Percentiles rank a stretch among this genome's conserved stretches.
Conservation (phyloP, 495 filamentous ascomycete genomes). For the Xylaria nigripes region DNA sequence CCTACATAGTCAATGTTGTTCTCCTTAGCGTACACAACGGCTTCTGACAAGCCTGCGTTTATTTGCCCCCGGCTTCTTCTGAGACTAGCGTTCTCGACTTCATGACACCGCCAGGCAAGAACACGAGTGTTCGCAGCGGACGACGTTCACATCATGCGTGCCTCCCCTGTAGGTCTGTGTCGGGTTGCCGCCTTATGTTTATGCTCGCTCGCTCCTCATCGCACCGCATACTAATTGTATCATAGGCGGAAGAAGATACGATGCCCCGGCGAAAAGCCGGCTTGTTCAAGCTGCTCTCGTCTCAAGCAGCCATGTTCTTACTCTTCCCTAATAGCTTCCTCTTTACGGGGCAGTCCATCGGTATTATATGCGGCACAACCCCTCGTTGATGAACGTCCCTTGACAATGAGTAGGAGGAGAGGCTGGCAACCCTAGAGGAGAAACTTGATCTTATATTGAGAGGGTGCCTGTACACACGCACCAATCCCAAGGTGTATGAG, state of each 20-base stretch:
- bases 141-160: conserved; percentile 41
- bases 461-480: conserved; percentile 25
- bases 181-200: background rate
- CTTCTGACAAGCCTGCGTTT: background rate
- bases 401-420: conserved; percentile 33
- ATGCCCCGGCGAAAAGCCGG: conserved; percentile 40
- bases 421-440: conserved; percentile 39
- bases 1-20: background rate
- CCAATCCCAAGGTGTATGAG: background rate
- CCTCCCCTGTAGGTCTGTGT: conserved; percentile 35
- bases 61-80: background rate
- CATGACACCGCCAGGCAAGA: conserved; percentile 26
- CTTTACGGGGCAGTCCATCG: conserved; percentile 27
- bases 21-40: background rate
- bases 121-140: conserved; percentile 29
- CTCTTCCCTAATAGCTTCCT: conserved; percentile 15
- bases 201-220: background rate
- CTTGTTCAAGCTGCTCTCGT: conserved; percentile 39
- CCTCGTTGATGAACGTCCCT: conserved; percentile 4
- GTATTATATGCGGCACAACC: conserved; percentile 19
- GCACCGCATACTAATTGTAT: background rate
- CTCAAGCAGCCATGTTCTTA: conserved; percentile 40
- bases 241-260: conserved; percentile 40
- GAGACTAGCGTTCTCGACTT: conserved; percentile 6
- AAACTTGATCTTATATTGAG: conserved; percentile 40